phyloP scores from a whole-genome alignment of 2,329 filamentous ascomycete species.

The Microdochium nivale region DNA sequence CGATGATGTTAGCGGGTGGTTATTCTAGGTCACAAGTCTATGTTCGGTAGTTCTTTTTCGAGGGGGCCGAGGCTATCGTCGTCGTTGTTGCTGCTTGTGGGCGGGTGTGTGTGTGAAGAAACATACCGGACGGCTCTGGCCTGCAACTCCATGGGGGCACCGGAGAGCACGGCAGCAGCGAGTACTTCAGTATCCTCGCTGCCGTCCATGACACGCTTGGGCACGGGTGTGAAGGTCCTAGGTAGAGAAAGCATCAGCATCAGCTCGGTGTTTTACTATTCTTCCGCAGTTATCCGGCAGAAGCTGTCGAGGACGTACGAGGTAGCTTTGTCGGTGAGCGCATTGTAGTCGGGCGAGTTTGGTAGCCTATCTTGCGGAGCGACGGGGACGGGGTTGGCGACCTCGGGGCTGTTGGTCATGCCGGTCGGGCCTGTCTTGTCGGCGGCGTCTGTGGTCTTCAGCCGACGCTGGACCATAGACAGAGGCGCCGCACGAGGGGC shows the following conservation, averaged over 20 bases:
- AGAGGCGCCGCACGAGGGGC: conserved; percentile 27
- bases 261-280: neutral
- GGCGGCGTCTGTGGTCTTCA: conserved; percentile 27
- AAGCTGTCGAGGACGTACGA: conserved; percentile 61
- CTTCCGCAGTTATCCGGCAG: too few species aligned
- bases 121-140: conserved; percentile 84
- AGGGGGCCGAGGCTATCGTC: neutral
- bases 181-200: conserved; percentile 70
- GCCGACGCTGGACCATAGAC: conserved; percentile 40
- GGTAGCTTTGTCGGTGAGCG: conserved; percentile 76
- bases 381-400: neutral
- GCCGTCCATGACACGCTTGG: conserved; percentile 82
- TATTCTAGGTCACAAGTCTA: conserved; percentile 2
- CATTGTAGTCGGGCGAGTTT: conserved; percentile 75
- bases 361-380: neutral
- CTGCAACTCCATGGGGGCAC: conserved; percentile 88
- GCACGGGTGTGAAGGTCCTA: conserved; percentile 85
- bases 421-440: conserved; percentile 1
- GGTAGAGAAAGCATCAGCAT: neutral
- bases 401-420: conserved; percentile 17
- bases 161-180: conserved; percentile 79
- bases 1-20: neutral
- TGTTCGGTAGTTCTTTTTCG: neutral
- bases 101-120: neutral
- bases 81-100: neutral